Evolutionary conservation across 2,329 filamentous ascomycete genomes (phyloP).

Genomic region (Fusarium floridanum): DNA sequence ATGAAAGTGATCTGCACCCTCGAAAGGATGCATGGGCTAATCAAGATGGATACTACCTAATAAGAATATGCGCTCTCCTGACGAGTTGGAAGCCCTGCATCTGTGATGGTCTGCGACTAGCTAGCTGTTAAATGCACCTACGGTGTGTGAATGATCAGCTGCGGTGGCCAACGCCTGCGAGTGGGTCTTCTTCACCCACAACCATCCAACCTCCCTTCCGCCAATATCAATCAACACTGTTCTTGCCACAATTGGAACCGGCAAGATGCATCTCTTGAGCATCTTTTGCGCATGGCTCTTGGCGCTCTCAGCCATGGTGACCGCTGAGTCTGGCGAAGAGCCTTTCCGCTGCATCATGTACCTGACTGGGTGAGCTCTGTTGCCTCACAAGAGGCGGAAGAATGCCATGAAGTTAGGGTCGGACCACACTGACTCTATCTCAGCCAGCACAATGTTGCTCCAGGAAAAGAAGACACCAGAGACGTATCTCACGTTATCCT

Average conservation of each 20-base stretch:
- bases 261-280: slow-evolving; percentile 4
- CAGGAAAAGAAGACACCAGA: slow-evolving; percentile 52
- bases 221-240: not conserved
- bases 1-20: not conserved
- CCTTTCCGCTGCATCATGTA: slow-evolving; percentile 60
- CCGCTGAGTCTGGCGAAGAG: not conserved
- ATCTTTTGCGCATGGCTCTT: not conserved
- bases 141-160: not conserved
- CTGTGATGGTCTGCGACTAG: not conserved
- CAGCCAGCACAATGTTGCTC: slow-evolving; percentile 63
- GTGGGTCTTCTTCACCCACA: not conserved
- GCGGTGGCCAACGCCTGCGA: not conserved
- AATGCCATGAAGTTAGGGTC: not conserved
- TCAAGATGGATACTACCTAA: not conserved
- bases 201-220: not conserved
- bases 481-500: slow-evolving; percentile 69
- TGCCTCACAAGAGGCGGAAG: not conserved
- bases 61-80: not conserved
- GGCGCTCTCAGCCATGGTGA: not conserved
- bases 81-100: not conserved
- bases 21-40: not conserved
- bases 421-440: slow-evolving; percentile 42
- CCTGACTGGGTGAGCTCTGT: slow-evolving; percentile 58
- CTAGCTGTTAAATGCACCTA: not conserved
- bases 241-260: not conserved